phyloP scores from a whole-genome alignment of 192 early-diverging fungal genomes.

The Mortierella hygrophila region DNA sequence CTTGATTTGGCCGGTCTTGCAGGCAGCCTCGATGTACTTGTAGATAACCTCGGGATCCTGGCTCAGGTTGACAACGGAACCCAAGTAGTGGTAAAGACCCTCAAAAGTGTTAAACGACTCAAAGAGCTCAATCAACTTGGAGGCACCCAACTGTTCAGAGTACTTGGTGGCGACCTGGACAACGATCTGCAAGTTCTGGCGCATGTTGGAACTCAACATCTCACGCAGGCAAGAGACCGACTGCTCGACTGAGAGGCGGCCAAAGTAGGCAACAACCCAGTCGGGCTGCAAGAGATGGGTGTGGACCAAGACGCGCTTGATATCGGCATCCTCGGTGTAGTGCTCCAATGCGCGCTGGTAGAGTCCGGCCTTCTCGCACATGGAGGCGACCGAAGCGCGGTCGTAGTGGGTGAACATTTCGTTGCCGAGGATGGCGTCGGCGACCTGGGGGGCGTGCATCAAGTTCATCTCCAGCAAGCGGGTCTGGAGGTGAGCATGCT shows the following conservation, averaged over 20 bases:
- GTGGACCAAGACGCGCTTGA: conserved; percentile 95
- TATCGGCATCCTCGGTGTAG: conserved; percentile 96
- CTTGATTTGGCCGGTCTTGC: conserved; percentile 92
- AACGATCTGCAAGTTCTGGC: conserved; percentile 96
- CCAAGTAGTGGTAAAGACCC: conserved; percentile 97
- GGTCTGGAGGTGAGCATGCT: conserved; percentile 95
- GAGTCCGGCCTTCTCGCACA: conserved; percentile 98
- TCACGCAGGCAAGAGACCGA: conserved; percentile 94
- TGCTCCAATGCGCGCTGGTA: conserved; percentile 97
- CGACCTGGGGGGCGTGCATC: conserved; percentile 96
- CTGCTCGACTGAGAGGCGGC: conserved; percentile 94
- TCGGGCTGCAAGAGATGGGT: conserved; percentile 88
- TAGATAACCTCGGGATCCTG: conserved; percentile 96
- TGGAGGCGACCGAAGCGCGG: conserved; percentile 85
- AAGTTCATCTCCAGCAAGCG: conserved; percentile 98
- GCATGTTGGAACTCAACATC: conserved; percentile 92
- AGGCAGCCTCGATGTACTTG: conserved; percentile 99
- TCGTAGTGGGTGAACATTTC: conserved; percentile 98
- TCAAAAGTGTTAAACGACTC: conserved; percentile 93
- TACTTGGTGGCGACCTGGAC: conserved; percentile 99
- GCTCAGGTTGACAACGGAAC: conserved; percentile 95
- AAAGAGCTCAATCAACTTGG: conserved; percentile 91
- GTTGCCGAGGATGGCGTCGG: conserved; percentile 98
- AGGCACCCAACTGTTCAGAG: conserved; percentile 92
- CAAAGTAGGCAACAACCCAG: conserved; percentile 97